Conservation (phyloP, 495 filamentous ascomycete species). For the Penicillium verhagenii region DNA sequence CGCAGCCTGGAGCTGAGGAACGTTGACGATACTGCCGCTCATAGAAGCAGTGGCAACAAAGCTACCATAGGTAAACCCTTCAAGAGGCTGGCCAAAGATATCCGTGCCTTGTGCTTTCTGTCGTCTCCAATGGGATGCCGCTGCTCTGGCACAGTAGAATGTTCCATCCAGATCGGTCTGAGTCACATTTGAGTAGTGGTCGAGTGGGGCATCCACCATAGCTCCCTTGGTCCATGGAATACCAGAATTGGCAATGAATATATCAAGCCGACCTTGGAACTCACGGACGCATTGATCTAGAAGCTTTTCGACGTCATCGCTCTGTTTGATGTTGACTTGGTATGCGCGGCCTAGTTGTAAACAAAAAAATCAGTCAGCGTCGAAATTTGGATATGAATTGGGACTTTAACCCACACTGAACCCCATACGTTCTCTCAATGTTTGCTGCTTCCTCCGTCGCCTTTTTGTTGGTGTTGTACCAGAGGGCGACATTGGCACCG, state of each 20-base stretch:
- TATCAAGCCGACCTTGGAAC: conserved; percentile 71
- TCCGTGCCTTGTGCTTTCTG: conserved; percentile 67
- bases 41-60: conserved; percentile 81
- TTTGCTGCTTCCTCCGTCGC: conserved; percentile 67
- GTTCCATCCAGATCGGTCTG: conserved; percentile 77
- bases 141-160: conserved; percentile 77
- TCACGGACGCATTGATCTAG: conserved; percentile 61
- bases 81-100: conserved; percentile 62
- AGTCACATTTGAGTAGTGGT: conserved; percentile 68
- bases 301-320: conserved; percentile 55
- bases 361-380: not conserved
- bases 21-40: conserved; percentile 83
- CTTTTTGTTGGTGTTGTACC: conserved; percentile 79
- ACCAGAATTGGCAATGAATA: conserved; percentile 80
- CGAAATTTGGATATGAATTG: not conserved
- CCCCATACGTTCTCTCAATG: conserved; percentile 73
- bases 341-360: conserved; percentile 65
- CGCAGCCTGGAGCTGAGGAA: conserved; percentile 79
- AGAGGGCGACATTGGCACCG: conserved; percentile 84
- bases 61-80: conserved; percentile 65
- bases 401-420: conserved; percentile 58
- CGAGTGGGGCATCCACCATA: conserved; percentile 62
- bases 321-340: conserved; percentile 63
- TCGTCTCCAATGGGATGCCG: conserved; percentile 66
- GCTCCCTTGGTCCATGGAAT: conserved; percentile 70